These are phyloP conservation scores for Ogataea salicorniae DNA, from an alignment of 805 yeast species.

Conservation along the genomic window DNA sequence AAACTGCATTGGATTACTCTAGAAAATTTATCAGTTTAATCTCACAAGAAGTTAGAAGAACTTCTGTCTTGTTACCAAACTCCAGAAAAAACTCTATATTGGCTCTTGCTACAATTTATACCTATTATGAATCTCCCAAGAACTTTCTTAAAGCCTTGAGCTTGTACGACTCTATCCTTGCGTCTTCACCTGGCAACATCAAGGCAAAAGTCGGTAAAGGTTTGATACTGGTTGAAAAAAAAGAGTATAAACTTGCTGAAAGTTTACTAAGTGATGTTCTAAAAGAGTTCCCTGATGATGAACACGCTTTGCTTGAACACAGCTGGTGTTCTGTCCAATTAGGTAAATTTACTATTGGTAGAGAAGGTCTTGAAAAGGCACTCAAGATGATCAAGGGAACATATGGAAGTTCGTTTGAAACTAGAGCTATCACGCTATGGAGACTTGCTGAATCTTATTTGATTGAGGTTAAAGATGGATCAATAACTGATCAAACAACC, in stretches of 20 bases:
- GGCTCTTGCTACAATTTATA: conserved; percentile 68
- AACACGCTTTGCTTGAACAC: conserved; percentile 59
- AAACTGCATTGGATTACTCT: conserved; percentile 54
- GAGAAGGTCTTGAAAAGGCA: conserved; percentile 42
- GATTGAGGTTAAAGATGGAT: conserved; percentile 22
- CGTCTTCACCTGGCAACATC: conserved; percentile 31
- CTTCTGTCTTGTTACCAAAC: conserved; percentile 44
- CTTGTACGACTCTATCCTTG: conserved; percentile 59
- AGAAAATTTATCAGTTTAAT: conserved; percentile 53
- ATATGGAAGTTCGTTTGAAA: conserved; percentile 47
- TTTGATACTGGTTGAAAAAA: conserved; percentile 63
- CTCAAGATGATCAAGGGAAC: conserved; percentile 42
- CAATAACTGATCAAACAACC: conserved; percentile 17
- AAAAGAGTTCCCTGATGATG: conserved; percentile 43
- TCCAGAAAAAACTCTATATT: conserved; percentile 58
- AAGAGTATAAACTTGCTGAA: conserved; percentile 51
- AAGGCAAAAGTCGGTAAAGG: conserved; percentile 81
- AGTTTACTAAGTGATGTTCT: conserved; percentile 47
- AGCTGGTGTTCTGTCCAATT: conserved; percentile 73
- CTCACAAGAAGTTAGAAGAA: conserved; percentile 40
- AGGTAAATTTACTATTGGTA: conserved; percentile 46
- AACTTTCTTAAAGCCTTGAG: conserved; percentile 71
- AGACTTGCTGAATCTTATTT: conserved; percentile 65
- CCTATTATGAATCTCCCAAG: conserved; percentile 87
- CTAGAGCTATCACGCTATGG: conserved; percentile 62